These are phyloP conservation scores for Phytopythium ostracodes DNA, from an alignment of 352 stramenopile species.

Conservation along the genomic window DNA sequence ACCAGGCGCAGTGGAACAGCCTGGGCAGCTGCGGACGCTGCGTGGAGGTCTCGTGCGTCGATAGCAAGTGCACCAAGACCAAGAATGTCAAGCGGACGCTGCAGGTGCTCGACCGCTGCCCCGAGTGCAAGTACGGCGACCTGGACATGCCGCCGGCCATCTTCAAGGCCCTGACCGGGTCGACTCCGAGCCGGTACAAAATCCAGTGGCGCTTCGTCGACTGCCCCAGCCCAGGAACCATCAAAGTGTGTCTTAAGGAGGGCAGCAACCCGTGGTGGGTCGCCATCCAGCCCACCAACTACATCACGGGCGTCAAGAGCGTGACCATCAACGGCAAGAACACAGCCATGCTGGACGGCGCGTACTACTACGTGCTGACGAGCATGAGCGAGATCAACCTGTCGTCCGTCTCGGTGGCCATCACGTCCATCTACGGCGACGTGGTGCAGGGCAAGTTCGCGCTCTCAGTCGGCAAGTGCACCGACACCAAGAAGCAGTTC, in stretches of 20 bases:
- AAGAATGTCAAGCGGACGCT: slow-evolving; percentile 12
- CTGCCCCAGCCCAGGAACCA: slow-evolving; percentile 22
- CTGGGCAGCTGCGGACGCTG: slow-evolving; percentile 35
- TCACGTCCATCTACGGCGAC: slow-evolving; percentile 27
- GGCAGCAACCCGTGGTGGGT: slow-evolving; percentile 34
- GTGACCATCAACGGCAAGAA: slow-evolving; percentile 29
- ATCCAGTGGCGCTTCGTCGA: slow-evolving; percentile 40
- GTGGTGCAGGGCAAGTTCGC: slow-evolving; percentile 24
- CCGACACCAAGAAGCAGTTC: slow-evolving; percentile 29
- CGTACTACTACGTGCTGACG: slow-evolving; percentile 36
- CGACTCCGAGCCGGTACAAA: slow-evolving; percentile 19
- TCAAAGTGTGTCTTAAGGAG: slow-evolving; percentile 37
- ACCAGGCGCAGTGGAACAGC: slow-evolving; percentile 42
- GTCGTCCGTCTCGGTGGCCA: slow-evolving; percentile 14
- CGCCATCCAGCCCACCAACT: slow-evolving; percentile 38
- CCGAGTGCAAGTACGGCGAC: slow-evolving; percentile 32
- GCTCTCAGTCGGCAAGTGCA: slow-evolving; percentile 25
- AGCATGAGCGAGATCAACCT: slow-evolving; percentile 17
- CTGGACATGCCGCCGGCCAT: slow-evolving; percentile 29
- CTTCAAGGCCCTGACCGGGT: slow-evolving; percentile 29
- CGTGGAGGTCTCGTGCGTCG: slow-evolving; percentile 34
- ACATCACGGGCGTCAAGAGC: slow-evolving; percentile 23
- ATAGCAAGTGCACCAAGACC: slow-evolving; percentile 16
- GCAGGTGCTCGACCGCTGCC: slow-evolving; percentile 35
- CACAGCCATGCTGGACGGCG: slow-evolving; percentile 19